phyloP scores from a whole-genome alignment of 768 basidiomycete genomes.

The Suillus weaverae region DNA sequence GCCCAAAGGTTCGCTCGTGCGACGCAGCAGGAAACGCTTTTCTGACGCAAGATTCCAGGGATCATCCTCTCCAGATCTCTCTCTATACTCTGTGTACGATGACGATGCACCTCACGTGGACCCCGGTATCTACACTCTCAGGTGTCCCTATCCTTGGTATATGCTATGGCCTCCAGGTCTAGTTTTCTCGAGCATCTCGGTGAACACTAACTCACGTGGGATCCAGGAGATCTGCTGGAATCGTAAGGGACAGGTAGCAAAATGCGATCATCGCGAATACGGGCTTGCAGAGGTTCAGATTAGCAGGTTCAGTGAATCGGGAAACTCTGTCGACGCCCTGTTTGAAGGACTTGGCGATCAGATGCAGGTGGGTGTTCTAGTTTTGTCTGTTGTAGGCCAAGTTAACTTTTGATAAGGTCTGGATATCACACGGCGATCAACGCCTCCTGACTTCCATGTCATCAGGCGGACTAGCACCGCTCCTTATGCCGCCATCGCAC shows the following conservation, averaged over 20 bases:
- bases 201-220: neutral
- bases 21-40: neutral
- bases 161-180: constrained; percentile 93
- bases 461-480: constrained; percentile 86
- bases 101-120: constrained; percentile 91
- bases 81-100: constrained; percentile 97
- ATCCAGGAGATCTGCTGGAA: constrained; percentile 90
- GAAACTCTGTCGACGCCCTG: constrained; percentile 61
- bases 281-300: constrained; percentile 86
- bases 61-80: constrained; percentile 98
- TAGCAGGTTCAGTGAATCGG: constrained; percentile 53
- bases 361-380: constrained; percentile 63
- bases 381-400: neutral
- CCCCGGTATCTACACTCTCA: constrained; percentile 81
- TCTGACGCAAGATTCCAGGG: constrained; percentile 43
- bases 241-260: constrained; percentile 78
- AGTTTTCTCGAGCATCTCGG: constrained; percentile 14
- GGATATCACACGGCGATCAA: constrained; percentile 99
- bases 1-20: constrained; percentile 73
- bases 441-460: constrained; percentile 80
- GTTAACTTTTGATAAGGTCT: constrained; percentile 63
- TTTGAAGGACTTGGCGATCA: constrained; percentile 88
- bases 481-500: constrained; percentile 91
- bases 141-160: constrained; percentile 94
- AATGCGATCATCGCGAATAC: constrained; percentile 92